Evolutionary conservation across 495 filamentous ascomycete genomes (phyloP), one percentile per base, ranked within the genome.

Genomic region (Aspergillus sparsus): DNA sequence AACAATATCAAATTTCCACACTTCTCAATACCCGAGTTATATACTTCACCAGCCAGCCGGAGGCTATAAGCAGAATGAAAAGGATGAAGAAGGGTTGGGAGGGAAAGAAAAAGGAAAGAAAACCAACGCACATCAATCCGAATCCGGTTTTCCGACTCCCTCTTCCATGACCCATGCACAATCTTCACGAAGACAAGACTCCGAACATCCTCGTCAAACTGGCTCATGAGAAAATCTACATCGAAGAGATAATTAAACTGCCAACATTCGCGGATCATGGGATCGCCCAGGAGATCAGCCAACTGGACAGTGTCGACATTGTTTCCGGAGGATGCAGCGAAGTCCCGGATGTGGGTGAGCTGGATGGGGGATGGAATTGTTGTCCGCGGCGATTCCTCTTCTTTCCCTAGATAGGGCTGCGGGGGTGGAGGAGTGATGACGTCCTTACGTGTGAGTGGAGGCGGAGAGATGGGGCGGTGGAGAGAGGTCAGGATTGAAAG

Each of bases 191-290:
- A 77, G 10, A 93, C 84, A 0, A 87, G 60, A 46, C 75, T 65
- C 18, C 82, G 78, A 9, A 88, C 82, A 75, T 94, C 91, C 6
- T 78, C 68, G 60, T 96, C 89, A 62, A 97, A 88, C 9, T 83
- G 73, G 18, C 62, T 75, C 84, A 89, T 85, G 12, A 88, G 53
- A 66, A 92, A 97, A 57, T 91, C 83, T 27, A 96, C 75, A 74
- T 96, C 88, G 66, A 93, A 87, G 3, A 93, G 75, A 66, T 87
- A 96, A 65, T 96, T 96, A 72, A 97, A 96, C 41, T 91, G 82
- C 92, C 92, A 97, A 64, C 88, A 90, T 71, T 94, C 89, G 37
- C 82, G 78, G 53, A 97, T 92, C 68, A 93, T 79, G 0, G 90
- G 89, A 68, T 95, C 87, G 1, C 89, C 86, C 3, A 97, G 81